Base-by-base conservation (phyloP, 106 monocot species). In the Platanthera guangdongensis region DNA sequence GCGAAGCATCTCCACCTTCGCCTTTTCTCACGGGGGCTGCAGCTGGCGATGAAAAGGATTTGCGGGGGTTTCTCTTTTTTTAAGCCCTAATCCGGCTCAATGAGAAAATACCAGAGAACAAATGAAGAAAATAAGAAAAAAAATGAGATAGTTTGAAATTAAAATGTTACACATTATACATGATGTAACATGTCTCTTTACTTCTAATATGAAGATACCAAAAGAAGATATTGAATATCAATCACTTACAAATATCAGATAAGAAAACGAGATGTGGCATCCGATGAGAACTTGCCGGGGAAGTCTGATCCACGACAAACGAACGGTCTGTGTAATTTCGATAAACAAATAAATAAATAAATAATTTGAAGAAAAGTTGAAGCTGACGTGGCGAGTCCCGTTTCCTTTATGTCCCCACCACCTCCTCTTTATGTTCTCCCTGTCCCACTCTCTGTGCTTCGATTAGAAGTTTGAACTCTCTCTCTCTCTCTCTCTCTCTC, bases 261-360 rank as follows among this genome's bases (percentile, higher is more conserved):
- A 68, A 13, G 12, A 68, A 46, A 68, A 5, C 6, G 22, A 8
- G 63, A 46, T 45, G 30, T 45, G 45, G 68, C 9, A 12, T 10
- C 0, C 14, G 12, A 46, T 3, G 4, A 45, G 45, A 11, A 12
- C 4, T 4, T 32, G 68, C 10, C 14, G 14, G 68, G 45, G 19
- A 68, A 46, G 21, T 68, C 30, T 68, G 68, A 68, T 11, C 68
- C 68, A 68, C 68, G 46, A 68, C 13, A 68, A 68, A 68, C 39
- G 68, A 68, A 45, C 30, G 45, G 68, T 68, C 47, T 68, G 13
- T 45, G 12, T 10, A 46, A 45, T 46, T 68, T 68, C 45, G 13
- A 9, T n/a, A 2, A 15, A 0, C 6, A 64, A 64, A 64, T 22
- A 28, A 28, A 64, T 8, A 6, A 64, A 64, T 2, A 30, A 0